phyloP scores from a whole-genome alignment of 805 yeast species.

The Kazachstania africana region DNA sequence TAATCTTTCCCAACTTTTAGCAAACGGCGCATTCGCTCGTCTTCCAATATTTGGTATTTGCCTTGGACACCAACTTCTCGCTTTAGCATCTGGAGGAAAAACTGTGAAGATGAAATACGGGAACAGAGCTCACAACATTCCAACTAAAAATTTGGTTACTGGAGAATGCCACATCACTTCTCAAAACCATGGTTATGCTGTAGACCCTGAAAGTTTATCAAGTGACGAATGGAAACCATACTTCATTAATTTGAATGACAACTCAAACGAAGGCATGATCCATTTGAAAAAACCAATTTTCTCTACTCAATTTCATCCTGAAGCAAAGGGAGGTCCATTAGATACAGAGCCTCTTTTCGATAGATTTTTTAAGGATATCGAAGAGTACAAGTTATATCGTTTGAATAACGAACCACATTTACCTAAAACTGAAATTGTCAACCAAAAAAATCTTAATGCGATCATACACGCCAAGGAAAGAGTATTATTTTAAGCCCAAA shows the following conservation, averaged over 20 bases:
- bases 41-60: constrained; percentile 96
- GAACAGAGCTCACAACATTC: constrained; percentile 97
- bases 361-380: constrained; percentile 67
- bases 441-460: constrained; percentile 12
- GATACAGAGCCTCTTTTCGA: constrained; percentile 89
- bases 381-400: constrained; percentile 29
- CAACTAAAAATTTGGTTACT: constrained; percentile 78
- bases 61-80: constrained; percentile 92
- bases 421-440: constrained; percentile 3
- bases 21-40: constrained; percentile 36
- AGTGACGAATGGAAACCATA: constrained; percentile 65
- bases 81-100: constrained; percentile 88
- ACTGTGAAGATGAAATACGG: constrained; percentile 93
- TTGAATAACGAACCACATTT: neutral
- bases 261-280: constrained; percentile 95
- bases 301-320: constrained; percentile 98
- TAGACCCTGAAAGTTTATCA: constrained; percentile 68
- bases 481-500: constrained; percentile 12
- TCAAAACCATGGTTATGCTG: constrained; percentile 98
- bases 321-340: constrained; percentile 97
- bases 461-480: constrained; percentile 23
- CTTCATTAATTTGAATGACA: constrained; percentile 87
- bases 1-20: constrained; percentile 62
- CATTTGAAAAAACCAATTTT: constrained; percentile 81
- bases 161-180: constrained; percentile 97